Base-by-base conservation (phyloP, 129 eudicot genomes). In the Glebionis coronaria region DNA sequence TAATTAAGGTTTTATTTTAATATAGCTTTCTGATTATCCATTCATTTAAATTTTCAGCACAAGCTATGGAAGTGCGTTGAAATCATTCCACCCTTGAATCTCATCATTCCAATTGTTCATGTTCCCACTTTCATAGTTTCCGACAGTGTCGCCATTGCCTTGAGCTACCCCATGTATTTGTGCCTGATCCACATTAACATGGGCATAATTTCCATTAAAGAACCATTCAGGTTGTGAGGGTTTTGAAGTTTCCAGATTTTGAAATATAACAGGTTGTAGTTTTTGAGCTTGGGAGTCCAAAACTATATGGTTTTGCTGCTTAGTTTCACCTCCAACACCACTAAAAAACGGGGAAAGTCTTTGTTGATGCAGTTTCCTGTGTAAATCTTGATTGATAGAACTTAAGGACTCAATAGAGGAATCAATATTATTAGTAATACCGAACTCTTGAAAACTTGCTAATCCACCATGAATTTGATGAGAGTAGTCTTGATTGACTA, bases 281-380 rank as follows among this genome's bases (percentile, higher is more conserved):
- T 73, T 84, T 35, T 75, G 85, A 67, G 51, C 55, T 58, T 68
- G 73, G 6, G 70, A 8, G 12, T 25, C 20, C 7, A 47, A 3
- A 60, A 47, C 55, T 10, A 29, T 40, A 12, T 52, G 68, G 44
- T 60, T 65, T 15, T 53, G 80, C 20, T 53, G 72, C 16, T 56
- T 62, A 55, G 23, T 61, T 9, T 70, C 79, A 6, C 20, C 53
- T 10, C 14, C 82, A 21, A 63, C 5, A 12, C 54, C 29, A 9
- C 61, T 21, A 12, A 75, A 80, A 25, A 87, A 57, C 67, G 56
- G 29, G 1, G 86, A 84, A 23, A 90, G 29, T 16, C 97, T 64
- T 18, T 90, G 91, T 45, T 90, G 95, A 66, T 90, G 97, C 8
- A 90, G 62, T 71, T 83, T 90, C 95, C 91, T 84, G 67, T 90